phyloP scores from a whole-genome alignment of 106 monocot genomes.

The Allium cepa region DNA sequence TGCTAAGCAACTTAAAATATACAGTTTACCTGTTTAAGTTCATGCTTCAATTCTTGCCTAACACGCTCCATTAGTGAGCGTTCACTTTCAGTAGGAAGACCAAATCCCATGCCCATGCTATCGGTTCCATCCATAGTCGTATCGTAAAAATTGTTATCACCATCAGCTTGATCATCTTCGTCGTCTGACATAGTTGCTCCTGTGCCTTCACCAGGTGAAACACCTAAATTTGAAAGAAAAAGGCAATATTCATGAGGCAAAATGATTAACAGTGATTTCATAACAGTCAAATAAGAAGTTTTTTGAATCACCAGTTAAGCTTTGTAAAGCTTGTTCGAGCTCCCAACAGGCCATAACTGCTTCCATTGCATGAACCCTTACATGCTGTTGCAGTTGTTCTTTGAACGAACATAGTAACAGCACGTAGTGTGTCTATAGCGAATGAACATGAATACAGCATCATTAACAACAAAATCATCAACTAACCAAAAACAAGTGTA shows the following conservation, averaged over 20 bases:
- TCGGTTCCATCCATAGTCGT: constrained; percentile 59
- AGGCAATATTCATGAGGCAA: not conserved
- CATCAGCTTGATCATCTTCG: constrained; percentile 83
- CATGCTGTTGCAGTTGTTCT: constrained; percentile 75
- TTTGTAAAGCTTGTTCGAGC: constrained; percentile 70
- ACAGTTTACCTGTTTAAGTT: constrained; percentile 66
- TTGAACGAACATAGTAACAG: constrained; percentile 73
- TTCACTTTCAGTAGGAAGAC: constrained; percentile 90
- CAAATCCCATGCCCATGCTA: constrained; percentile 86
- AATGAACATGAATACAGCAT: no score
- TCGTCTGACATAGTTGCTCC: constrained; percentile 98
- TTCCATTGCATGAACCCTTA: constrained; percentile 79
- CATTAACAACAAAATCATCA: no score
- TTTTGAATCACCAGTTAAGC: constrained; percentile 38
- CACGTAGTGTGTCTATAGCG: constrained; percentile 54
- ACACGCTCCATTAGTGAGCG: constrained; percentile 90
- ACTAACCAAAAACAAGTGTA: no score
- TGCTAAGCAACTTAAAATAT: no score
- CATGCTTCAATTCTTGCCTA: constrained; percentile 90
- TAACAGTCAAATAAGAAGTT: not conserved
- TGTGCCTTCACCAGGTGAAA: constrained; percentile 83
- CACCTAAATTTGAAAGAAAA: constrained; percentile 26
- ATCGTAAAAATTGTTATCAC: constrained; percentile 77
- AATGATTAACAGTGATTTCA: not conserved
- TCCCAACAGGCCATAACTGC: constrained; percentile 93